Conservation (phyloP, 805 yeast genomes). For the Priceomyces fermenticarens region DNA sequence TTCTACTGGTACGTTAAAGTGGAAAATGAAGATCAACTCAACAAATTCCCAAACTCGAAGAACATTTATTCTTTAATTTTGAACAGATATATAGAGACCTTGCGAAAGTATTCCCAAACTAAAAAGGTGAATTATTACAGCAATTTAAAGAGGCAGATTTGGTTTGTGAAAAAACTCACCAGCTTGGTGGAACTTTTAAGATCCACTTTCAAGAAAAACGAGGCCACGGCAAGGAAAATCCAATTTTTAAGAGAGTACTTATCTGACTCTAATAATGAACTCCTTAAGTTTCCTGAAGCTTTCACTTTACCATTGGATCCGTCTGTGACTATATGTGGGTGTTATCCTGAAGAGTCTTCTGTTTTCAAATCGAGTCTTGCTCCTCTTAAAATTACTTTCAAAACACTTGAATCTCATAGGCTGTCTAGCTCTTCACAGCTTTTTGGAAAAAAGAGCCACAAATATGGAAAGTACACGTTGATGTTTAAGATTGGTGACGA, state of each 20-base stretch:
- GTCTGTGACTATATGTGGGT: conserved; percentile 65
- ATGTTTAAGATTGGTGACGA: conserved; percentile 97
- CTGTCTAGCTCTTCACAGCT: conserved; percentile 24
- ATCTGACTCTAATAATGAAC: conserved; percentile 43
- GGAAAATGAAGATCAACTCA: conserved; percentile 66
- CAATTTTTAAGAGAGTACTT: conserved; percentile 63
- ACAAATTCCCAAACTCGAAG: conserved; percentile 8
- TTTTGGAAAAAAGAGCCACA: conserved; percentile 28
- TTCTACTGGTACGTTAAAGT: conserved; percentile 92
- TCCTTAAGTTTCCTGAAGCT: conserved; percentile 47
- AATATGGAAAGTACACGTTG: conserved; percentile 58
- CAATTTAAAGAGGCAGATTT: conserved; percentile 58
- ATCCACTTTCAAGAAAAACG: conserved; percentile 51
- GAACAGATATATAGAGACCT: conserved; percentile 39
- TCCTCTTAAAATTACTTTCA: conserved; percentile 81
- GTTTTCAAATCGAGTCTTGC: conserved; percentile 91
- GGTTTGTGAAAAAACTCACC: conserved; percentile 64
- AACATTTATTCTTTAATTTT: conserved; percentile 32
- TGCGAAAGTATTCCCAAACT: conserved; percentile 24
- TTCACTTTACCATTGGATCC: conserved; percentile 85
- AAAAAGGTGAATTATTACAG: conserved; percentile 32
- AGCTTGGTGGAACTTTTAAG: conserved; percentile 64
- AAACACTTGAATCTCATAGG: conserved; percentile 39
- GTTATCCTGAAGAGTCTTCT: conserved; percentile 71
- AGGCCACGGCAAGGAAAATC: conserved; percentile 72